Base-by-base conservation (phyloP, 306 rosid genomes). In the Notholithocarpus densiflorus region DNA sequence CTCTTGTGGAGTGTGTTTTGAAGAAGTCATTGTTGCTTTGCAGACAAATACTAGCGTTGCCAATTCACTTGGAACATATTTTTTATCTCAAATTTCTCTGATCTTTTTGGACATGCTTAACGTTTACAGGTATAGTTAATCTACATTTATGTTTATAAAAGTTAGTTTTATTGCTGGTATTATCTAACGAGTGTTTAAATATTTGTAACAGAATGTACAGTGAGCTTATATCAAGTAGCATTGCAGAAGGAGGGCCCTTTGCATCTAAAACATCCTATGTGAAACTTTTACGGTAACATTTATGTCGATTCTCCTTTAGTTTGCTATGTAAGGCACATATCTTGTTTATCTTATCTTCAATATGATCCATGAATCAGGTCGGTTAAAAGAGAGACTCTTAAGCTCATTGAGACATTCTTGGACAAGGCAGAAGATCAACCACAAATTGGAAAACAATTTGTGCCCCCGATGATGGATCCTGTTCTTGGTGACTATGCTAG, bases 401-500 rank as follows among this genome's bases (percentile, higher is more conserved):
- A 96, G 90, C 82, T 96, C 69, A 91, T 96, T 3, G 99, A 96
- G 86, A 93, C 99, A 62, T 96, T 96, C 87, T 85, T 96, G 90
- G 99, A 96, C 86, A 96, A 93, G 87, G 99, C 99, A 1, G 99
- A 96, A 84, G 99, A 96, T 87, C 99, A 96, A 71, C 90, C 96
- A 56, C 99, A 91, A 75, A 96, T 90, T 72, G 99, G 99, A 70
- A 96, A 91, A 72, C 99, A 96, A 66, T 93, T 96, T 89, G 99
- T 96, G 84, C 97, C 99, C 27, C 99, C 99, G 3, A 96, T 96
- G 99, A 87, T 96, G 96, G 99, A 96, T 89, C 98, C 98, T 12
- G 97, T 96, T 65, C 94, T 96, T 7, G 96, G 93, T 75, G 99
- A 96, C 84, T 96, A 96, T 60, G 94, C 98, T 31, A 89, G 99